A percentile compares a stretch with the other conserved stretches of the same genome.
These are phyloP conservation scores for Pleurotus platypus DNA, from an alignment of 768 basidiomycete species.

Conservation along the genomic window DNA sequence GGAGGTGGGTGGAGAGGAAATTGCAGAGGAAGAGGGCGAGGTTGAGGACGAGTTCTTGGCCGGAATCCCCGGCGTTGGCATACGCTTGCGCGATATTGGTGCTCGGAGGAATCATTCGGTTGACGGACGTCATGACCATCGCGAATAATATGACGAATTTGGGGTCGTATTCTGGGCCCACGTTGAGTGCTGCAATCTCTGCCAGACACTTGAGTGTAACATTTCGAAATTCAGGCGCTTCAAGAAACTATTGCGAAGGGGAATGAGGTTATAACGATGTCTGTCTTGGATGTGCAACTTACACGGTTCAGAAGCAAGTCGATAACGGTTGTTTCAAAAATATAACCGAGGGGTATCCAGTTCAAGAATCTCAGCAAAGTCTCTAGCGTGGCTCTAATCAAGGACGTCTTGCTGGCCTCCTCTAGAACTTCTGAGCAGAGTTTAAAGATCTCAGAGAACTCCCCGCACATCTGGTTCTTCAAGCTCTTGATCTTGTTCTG, in stretches of 20 bases:
- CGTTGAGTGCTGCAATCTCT: conserved; percentile 92
- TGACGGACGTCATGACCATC: conserved; percentile 96
- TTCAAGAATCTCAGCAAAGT: conserved; percentile 94
- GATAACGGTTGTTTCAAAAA: conserved; percentile 97
- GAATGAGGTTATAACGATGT: conserved; percentile 8
- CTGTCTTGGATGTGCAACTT: conserved; percentile 28
- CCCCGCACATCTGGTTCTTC: conserved; percentile 97
- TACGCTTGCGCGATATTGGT: conserved; percentile 96
- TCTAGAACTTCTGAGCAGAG: conserved; percentile 95
- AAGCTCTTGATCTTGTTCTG: conserved; percentile 96
- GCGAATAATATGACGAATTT: conserved; percentile 98
- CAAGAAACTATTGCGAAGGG: conserved; percentile 72
- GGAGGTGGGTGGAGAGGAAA: conserved; percentile 91
- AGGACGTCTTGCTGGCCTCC: conserved; percentile 92
- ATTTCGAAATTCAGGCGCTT: conserved; percentile 95
- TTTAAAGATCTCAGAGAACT: conserved; percentile 97
- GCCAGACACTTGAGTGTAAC: conserved; percentile 95
- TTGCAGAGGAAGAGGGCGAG: conserved; percentile 97
- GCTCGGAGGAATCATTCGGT: conserved; percentile 93
- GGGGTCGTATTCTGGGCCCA: conserved; percentile 94
- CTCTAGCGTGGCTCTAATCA: conserved; percentile 93
- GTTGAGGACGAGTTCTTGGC: conserved; percentile 96
- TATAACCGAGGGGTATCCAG: conserved; percentile 99
- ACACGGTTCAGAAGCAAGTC: conserved; percentile 90
- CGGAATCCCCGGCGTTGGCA: conserved; percentile 81